Conservation (phyloP, 495 filamentous ascomycete species). For the Penicillium egyptiacum region DNA sequence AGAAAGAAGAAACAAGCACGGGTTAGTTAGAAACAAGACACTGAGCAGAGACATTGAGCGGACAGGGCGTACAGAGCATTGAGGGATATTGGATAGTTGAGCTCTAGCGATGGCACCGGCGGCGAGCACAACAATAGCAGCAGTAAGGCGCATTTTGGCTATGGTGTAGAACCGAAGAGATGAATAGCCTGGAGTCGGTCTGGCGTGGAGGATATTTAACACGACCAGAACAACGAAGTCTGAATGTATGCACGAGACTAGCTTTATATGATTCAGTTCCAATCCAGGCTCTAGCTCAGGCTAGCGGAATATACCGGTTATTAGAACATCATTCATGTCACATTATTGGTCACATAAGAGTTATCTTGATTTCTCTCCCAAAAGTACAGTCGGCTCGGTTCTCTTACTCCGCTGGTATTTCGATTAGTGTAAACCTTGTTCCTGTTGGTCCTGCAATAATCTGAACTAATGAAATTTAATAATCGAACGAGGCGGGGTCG, state of each 20-base stretch:
- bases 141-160: conserved; percentile 6
- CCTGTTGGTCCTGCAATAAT: background rate
- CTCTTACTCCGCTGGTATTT: conserved; percentile 5
- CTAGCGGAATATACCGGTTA: conserved; percentile 9
- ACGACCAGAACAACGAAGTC: conserved; percentile 2
- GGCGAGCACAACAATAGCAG: conserved; percentile 8
- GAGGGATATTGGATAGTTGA: conserved; percentile 10
- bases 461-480: conserved; percentile 2
- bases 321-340: conserved; percentile 2
- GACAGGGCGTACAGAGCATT: conserved; percentile 8
- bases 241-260: conserved; percentile 9
- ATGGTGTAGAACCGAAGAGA: conserved; percentile 2
- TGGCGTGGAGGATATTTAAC: conserved; percentile 2
- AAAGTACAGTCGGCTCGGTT: conserved; percentile 4
- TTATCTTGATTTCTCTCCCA: conserved; percentile 1
- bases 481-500: background rate
- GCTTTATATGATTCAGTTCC: conserved; percentile 7
- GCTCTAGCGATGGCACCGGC: conserved; percentile 2
- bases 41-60: conserved; percentile 2
- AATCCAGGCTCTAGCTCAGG: conserved; percentile 3
- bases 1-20: conserved; percentile 6
- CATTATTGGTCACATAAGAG: conserved; percentile 1
- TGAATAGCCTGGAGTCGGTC: conserved; percentile 6
- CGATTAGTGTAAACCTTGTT: background rate
- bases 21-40: conserved; percentile 3